Conservation (phyloP, 2,329 filamentous ascomycete species). For the Monosporascus sp. region DNA sequence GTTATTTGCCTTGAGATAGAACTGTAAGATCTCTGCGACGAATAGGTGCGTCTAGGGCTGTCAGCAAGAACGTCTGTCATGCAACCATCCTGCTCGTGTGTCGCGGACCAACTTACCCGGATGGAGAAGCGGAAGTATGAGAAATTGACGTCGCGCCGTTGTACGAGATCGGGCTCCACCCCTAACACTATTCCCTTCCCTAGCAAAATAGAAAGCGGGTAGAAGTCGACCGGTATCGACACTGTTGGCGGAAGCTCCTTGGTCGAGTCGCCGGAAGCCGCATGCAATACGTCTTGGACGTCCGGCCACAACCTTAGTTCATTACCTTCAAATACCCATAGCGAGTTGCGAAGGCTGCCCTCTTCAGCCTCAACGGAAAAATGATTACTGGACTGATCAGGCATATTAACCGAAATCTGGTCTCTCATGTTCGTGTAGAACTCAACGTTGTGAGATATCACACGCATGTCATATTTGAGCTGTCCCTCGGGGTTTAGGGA, state of each 20-base stretch:
- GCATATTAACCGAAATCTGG: constrained; percentile 48
- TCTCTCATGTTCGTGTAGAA: constrained; percentile 93
- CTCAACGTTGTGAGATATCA: constrained; percentile 92
- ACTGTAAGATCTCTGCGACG: constrained; percentile 78
- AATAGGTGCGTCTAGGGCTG: constrained; percentile 75
- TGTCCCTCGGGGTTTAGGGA: constrained; percentile 76
- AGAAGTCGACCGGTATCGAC: constrained; percentile 85
- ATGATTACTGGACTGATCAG: constrained; percentile 13
- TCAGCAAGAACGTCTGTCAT: constrained; percentile 5
- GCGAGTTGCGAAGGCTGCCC: constrained; percentile 67
- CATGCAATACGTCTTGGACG: constrained; percentile 74
- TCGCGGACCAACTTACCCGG: constrained; percentile 54
- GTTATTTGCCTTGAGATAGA: constrained; percentile 70
- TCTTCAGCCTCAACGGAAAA: constrained; percentile 29
- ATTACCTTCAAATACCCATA: constrained; percentile 91
- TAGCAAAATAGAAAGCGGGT: constrained; percentile 82
- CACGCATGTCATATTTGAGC: constrained; percentile 96
- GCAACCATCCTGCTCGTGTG: not conserved
- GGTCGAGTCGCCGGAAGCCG: constrained; percentile 57
- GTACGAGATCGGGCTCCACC: constrained; percentile 87
- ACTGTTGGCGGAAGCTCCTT: constrained; percentile 71
- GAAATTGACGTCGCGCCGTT: constrained; percentile 85
- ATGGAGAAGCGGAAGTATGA: constrained; percentile 85
- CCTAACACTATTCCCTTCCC: constrained; percentile 86
- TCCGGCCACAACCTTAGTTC: constrained; percentile 87